phyloP scores from a whole-genome alignment of 2,329 filamentous ascomycete species.

The Remersonia thermophila region DNA sequence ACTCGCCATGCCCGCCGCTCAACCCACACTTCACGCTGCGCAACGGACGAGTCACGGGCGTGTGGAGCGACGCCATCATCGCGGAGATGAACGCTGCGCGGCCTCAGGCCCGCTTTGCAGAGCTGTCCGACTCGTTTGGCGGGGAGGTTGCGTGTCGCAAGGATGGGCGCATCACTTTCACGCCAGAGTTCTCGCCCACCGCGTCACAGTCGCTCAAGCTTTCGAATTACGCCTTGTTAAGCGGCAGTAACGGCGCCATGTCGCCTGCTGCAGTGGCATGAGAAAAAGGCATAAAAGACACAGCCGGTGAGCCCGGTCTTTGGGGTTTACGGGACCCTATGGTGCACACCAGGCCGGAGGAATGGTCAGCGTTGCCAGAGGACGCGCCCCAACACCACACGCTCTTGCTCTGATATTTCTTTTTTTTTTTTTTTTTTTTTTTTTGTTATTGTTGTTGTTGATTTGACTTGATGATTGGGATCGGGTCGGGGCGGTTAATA shows the following conservation, averaged over 20 bases:
- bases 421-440: conserved; percentile 3
- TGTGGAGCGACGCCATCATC: conserved; percentile 61
- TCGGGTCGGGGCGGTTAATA: neutral
- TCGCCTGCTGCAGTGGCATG: neutral
- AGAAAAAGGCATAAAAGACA: no score
- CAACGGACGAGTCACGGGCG: conserved; percentile 49
- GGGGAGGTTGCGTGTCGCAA: conserved; percentile 43
- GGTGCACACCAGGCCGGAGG: no score
- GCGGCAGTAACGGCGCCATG: conserved; percentile 20
- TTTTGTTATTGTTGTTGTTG: conserved; percentile 2
- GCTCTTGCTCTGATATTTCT: no score
- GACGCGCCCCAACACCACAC: no score
- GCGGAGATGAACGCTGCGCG: conserved; percentile 45
- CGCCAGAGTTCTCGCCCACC: conserved; percentile 37
- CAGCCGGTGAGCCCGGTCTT: no score
- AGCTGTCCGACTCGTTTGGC: conserved; percentile 52
- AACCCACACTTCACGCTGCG: conserved; percentile 61
- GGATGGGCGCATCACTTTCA: conserved; percentile 45
- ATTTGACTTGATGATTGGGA: neutral
- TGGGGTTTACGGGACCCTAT: no score
- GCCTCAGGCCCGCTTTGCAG: conserved; percentile 45
- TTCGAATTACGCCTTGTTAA: conserved; percentile 42
- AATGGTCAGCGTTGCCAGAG: no score
- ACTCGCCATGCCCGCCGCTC: conserved; percentile 56
- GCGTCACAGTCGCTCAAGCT: conserved; percentile 37